Evolutionary conservation across 208 protist species (phyloP).

Genomic region (Leishmania martiniquensis): DNA sequence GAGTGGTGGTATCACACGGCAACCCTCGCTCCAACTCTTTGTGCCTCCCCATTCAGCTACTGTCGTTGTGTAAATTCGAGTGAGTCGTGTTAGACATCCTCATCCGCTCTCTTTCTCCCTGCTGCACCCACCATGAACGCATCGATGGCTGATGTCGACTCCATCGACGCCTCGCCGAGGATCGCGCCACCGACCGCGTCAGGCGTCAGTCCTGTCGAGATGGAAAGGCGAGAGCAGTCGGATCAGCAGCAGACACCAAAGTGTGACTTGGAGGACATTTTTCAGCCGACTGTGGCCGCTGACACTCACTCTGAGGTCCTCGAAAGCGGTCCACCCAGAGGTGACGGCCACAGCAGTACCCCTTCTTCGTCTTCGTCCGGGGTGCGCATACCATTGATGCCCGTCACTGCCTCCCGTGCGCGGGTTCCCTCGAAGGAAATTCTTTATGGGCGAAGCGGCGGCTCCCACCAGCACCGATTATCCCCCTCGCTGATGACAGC

Average conservation of each 20-base stretch:
- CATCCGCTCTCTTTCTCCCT: background rate
- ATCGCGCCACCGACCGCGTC: slow-evolving; percentile 2
- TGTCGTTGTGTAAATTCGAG: background rate
- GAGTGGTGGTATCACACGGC: background rate
- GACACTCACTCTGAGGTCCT: background rate
- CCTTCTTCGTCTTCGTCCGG: slow-evolving; percentile 5
- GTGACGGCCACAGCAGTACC: background rate
- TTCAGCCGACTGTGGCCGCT: slow-evolving; percentile 10
- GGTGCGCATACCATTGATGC: background rate
- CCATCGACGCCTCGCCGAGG: slow-evolving; percentile 22
- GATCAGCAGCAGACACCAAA: background rate
- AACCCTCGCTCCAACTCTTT: background rate
- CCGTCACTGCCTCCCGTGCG: slow-evolving; percentile 2
- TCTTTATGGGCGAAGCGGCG: slow-evolving; percentile 16
- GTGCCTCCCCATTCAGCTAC: background rate
- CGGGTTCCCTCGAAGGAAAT: slow-evolving; percentile 29
- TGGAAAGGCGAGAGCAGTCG: no score
- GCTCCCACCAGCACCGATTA: background rate
- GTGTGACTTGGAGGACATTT: slow-evolving; percentile 27
- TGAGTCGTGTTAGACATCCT: background rate
- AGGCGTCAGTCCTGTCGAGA: background rate
- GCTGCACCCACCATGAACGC: slow-evolving; percentile 9
- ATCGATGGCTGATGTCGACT: slow-evolving; percentile 27
- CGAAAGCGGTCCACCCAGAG: background rate
- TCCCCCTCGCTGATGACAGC: background rate